Conservation (phyloP, 179 eudicot species). For the Silene coronaria region DNA sequence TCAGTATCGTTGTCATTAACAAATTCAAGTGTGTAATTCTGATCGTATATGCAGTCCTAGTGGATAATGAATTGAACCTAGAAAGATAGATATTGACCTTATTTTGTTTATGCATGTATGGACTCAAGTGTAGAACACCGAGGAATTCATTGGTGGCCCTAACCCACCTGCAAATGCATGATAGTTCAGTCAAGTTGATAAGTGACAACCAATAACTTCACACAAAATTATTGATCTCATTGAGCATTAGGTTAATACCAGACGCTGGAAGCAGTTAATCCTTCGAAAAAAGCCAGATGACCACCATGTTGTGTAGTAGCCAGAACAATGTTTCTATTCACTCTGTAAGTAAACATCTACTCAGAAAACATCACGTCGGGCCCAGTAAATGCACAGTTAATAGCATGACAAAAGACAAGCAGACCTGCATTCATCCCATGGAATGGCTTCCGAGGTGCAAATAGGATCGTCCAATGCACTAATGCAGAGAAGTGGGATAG, state of each 20-base stretch:
- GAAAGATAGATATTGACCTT: constrained; percentile 38
- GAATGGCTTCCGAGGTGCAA: constrained; percentile 92
- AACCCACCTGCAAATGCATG: constrained; percentile 70
- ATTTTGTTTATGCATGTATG: constrained; percentile 63
- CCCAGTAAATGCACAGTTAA: not conserved
- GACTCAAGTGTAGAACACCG: constrained; percentile 48
- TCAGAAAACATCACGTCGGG: constrained; percentile 8
- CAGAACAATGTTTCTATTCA: constrained; percentile 70
- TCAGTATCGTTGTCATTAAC: not conserved
- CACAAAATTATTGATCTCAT: not conserved
- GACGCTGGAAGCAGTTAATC: constrained; percentile 63
- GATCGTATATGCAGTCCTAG: not conserved
- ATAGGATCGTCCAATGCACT: constrained; percentile 94
- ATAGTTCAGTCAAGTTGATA: not conserved
- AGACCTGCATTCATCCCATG: constrained; percentile 98
- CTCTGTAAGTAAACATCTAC: constrained; percentile 36
- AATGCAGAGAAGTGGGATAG: constrained; percentile 88
- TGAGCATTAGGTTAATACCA: constrained; percentile 42
- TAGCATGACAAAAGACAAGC: not conserved
- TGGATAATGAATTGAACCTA: not conserved
- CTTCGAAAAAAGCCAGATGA: constrained; percentile 91
- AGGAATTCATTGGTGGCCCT: constrained; percentile 75
- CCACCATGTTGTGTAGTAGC: constrained; percentile 87
- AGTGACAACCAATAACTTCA: not conserved
- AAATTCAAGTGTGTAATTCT: not conserved